Conservation (phyloP, 2,329 filamentous ascomycete species). For the Ophiostoma himal-ulmi region DNA sequence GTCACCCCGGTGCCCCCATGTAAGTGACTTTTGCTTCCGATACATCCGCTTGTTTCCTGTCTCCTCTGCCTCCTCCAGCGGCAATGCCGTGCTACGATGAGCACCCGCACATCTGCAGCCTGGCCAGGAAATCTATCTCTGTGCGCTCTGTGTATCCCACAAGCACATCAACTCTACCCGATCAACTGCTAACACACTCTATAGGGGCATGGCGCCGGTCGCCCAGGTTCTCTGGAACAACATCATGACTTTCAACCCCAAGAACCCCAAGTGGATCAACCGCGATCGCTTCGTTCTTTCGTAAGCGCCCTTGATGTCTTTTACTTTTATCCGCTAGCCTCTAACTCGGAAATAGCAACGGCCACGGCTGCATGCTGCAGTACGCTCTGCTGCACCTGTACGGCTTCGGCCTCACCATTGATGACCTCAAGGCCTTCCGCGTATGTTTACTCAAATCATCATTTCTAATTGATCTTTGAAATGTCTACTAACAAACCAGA, state of each 20-base stretch:
- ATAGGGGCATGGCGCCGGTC: slow-evolving; percentile 78
- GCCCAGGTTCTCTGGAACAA: slow-evolving; percentile 98
- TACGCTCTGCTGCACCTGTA: slow-evolving; percentile 97
- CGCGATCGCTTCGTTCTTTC: slow-evolving; percentile 98
- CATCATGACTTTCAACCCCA: slow-evolving; percentile 99
- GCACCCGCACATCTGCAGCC: neutral
- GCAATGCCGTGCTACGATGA: neutral
- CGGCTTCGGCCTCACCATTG: slow-evolving; percentile 78
- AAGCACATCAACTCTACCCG: neutral
- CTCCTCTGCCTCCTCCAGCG: neutral
- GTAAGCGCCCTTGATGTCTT: slow-evolving; percentile 50
- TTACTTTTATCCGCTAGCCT: neutral
- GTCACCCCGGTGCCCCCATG: slow-evolving; percentile 98
- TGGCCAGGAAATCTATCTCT: neutral
- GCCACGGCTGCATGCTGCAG: slow-evolving; percentile 98
- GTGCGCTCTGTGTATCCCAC: neutral
- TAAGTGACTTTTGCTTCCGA: slow-evolving; percentile 36
- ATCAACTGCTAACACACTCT: slow-evolving; percentile 26
- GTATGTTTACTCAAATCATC: slow-evolving; percentile 50
- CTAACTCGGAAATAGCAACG: slow-evolving; percentile 59
- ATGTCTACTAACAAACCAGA: slow-evolving; percentile 31
- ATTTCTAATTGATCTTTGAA: neutral
- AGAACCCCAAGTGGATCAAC: slow-evolving; percentile 96
- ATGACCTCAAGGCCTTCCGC: slow-evolving; percentile 95
- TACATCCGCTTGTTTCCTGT: neutral